phyloP scores from a whole-genome alignment of 2,329 filamentous ascomycete genomes.

The Incumbomyces delicatus region DNA sequence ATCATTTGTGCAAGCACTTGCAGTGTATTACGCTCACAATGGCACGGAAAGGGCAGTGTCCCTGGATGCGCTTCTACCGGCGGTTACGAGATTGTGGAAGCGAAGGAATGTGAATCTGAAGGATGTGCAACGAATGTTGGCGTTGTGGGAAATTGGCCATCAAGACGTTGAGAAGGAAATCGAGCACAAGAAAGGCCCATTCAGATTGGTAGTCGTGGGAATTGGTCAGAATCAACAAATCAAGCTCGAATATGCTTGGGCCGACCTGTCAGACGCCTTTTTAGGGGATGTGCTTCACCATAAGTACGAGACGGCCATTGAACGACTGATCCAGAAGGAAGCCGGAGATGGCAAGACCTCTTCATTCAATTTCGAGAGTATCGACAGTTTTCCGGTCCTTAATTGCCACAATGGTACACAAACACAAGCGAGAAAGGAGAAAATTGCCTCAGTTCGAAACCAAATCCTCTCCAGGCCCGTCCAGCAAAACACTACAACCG shows the following conservation, averaged over 20 bases:
- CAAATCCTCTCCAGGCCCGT: constrained; percentile 12
- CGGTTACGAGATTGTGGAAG: constrained; percentile 60
- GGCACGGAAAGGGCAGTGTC: constrained; percentile 54
- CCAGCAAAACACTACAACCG: not conserved
- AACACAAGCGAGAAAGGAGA: constrained; percentile 16
- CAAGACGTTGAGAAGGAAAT: constrained; percentile 3
- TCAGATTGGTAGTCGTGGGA: constrained; percentile 33
- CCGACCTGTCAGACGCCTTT: constrained; percentile 18
- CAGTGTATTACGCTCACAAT: constrained; percentile 61
- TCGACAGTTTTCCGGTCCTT: constrained; percentile 29
- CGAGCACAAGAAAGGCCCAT: constrained; percentile 23
- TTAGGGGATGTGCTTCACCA: constrained; percentile 41
- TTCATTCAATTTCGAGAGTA: constrained; percentile 21
- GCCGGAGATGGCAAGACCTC: constrained; percentile 25
- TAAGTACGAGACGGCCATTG: constrained; percentile 41
- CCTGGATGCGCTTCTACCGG: constrained; percentile 50
- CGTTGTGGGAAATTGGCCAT: constrained; percentile 41
- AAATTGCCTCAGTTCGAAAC: constrained; percentile 11
- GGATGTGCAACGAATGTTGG: constrained; percentile 58
- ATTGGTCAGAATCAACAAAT: constrained; percentile 23
- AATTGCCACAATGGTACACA: constrained; percentile 13
- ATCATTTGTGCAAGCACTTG: constrained; percentile 58
- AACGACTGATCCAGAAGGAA: constrained; percentile 32
- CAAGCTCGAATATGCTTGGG: constrained; percentile 15
- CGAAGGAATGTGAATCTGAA: constrained; percentile 56